Evolutionary conservation across 345 rosid species (phyloP), one percentile per base, ranked within the genome.

Genomic region (Lepidium sativum): DNA sequence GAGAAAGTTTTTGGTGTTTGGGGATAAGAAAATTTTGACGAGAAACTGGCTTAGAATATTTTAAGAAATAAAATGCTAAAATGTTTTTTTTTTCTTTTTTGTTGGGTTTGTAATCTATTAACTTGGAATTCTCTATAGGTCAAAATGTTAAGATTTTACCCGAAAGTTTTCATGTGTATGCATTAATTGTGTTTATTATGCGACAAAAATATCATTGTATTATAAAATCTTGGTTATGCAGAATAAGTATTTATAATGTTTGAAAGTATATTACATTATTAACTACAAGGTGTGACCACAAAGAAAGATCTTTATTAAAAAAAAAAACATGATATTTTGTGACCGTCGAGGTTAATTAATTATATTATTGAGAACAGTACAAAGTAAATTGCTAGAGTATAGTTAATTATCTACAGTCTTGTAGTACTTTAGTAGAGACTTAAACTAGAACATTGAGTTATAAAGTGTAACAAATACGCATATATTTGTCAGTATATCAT

Each of bases 1-100:
- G 90, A 84, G 75, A 87, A 72, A 75, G 77, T 87, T 43, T 84
- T 88, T 90, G 80, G 86, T 43, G 86, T 81, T 67, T 87, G 86
- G 83, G 84, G 79, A 18, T 72, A 63, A 54, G 55, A 73, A 76
- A 25, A 2, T 40, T 47, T 54, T 47, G 33, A 21, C 3, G 54
- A 9, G 11, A 51, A 51, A 56, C 15, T 5, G 47, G 34, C 34
- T 8, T 6, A 23, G 29, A 63, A 53, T n/a, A 11, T 23, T 32
- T 6, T n/a, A 58, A 35, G 39, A 34, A 58, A 50, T 48, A 47
- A 48, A 48, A 51, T 2, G 14, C 23, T 62, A 13, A 0, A 64
- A 33, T 41, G 60, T 60, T 43, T n/a, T n/a, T 61, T 41, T 37
- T 41, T 54, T 14, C 29, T 0, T 6, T 11, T 0, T 25, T n/a